These are phyloP conservation scores for Scenedesmus sp. DNA, from an alignment of 163 green algal species.

Conservation along the genomic window DNA sequence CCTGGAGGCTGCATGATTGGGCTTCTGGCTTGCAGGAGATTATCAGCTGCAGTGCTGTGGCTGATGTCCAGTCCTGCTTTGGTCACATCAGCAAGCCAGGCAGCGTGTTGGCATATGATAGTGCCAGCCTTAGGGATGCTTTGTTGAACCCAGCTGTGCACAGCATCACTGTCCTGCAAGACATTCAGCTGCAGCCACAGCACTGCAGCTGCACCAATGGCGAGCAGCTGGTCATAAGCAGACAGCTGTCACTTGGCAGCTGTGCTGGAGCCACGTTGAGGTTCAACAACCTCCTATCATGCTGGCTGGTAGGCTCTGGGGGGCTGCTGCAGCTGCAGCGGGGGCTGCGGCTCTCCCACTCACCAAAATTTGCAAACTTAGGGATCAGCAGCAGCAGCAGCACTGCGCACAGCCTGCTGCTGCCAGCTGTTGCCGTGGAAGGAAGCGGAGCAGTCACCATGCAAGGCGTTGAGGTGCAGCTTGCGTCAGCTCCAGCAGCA, in stretches of 20 bases:
- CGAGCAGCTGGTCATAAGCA: background rate
- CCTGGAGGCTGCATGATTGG: background rate
- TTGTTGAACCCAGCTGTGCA: background rate
- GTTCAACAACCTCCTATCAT: background rate
- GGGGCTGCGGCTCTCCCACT: background rate
- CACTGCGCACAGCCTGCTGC: slow-evolving; percentile 3
- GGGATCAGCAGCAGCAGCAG: background rate
- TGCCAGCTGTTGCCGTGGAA: background rate
- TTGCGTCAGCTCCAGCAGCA: background rate
- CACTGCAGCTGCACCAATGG: background rate
- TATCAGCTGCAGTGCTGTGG: background rate
- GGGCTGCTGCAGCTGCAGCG: background rate
- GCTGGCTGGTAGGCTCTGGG: background rate
- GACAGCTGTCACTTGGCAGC: background rate
- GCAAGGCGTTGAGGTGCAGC: background rate
- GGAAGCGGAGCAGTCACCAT: background rate
- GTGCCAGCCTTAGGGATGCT: background rate
- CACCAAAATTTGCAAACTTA: background rate
- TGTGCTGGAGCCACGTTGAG: background rate
- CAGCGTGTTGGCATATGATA: background rate
- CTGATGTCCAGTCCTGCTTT: background rate
- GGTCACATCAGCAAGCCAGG: background rate
- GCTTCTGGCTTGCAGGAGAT: background rate
- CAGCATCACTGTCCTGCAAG: slow-evolving; percentile 6
- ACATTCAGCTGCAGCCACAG: background rate